These are phyloP conservation scores for Blastocystis sp. DNA, from an alignment of 352 stramenopile species.

Conservation along the genomic window DNA sequence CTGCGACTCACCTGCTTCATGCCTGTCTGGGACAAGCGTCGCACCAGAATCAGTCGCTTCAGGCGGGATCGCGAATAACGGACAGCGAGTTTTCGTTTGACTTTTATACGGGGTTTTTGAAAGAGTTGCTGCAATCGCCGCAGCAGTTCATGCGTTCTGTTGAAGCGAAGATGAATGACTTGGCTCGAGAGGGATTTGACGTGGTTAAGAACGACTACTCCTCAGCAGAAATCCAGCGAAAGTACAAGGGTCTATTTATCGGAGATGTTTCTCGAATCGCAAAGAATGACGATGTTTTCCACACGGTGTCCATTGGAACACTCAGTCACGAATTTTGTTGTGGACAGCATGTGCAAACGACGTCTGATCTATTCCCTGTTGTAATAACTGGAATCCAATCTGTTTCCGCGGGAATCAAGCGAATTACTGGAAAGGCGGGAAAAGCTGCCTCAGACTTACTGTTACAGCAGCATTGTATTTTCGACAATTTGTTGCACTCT, in stretches of 20 bases:
- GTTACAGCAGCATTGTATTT: not conserved
- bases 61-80: constrained; percentile 71
- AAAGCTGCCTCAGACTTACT: not conserved
- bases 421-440: constrained; percentile 66
- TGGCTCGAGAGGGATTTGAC: not conserved
- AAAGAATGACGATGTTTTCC: not conserved
- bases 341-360: constrained; percentile 70
- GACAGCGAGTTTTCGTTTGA: constrained; percentile 72
- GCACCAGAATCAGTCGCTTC: constrained; percentile 70
- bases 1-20: constrained; percentile 74
- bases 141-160: constrained; percentile 70
- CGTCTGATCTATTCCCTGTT: constrained; percentile 70
- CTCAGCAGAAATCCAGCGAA: not conserved
- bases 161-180: constrained; percentile 62
- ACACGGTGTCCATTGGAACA: constrained; percentile 67
- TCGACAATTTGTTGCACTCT: constrained; percentile 64
- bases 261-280: constrained; percentile 72
- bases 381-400: constrained; percentile 73
- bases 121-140: constrained; percentile 69
- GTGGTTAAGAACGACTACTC: not conserved
- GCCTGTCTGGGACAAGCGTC: constrained; percentile 70
- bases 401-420: constrained; percentile 72
- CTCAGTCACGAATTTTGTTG: constrained; percentile 71
- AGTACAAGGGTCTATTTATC: not conserved
- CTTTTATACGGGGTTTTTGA: constrained; percentile 72